Evolutionary conservation across 148 eudicot species (phyloP), one percentile per base, ranked within the genome.

Genomic region (Chenopodium suecicum): DNA sequence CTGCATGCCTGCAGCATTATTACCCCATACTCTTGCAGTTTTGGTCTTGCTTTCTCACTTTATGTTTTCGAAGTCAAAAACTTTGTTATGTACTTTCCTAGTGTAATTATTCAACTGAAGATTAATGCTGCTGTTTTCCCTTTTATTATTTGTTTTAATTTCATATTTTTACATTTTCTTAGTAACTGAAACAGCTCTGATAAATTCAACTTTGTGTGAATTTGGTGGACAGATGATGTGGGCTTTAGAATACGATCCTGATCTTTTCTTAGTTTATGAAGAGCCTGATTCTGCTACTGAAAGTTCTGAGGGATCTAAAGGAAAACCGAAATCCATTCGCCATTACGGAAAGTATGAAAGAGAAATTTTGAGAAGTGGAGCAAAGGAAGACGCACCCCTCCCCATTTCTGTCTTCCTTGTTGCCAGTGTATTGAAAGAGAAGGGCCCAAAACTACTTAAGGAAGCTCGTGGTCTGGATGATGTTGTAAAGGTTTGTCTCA

Each of bases 401-500:
- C 99, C 99, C 5, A 96, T 96, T 66, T 96, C 98, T 19, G 89
- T 96, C 82, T 96, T 96, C 83, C 97, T 96, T 56, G 97, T 96
- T 74, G 99, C 92, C 67, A 90, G 97, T 79, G 99, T 96, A 82
- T 86, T 96, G 82, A 95, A 95, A 86, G 98, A 95, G 20, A 93
- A 86, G 85, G 89, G 99, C 84, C 69, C 95, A 1, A 90, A 89
- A 83, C 85, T 96, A 80, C 89, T 90, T 20, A 90, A 93, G 27
- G 94, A 93, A 90, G 99, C 99, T 82, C 91, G 97, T 66, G 99
- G 99, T 64, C 87, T 95, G 14, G 99, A 95, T 83, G 99, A 95
- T 80, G 99, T 95, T 79, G 97, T 95, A 80, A 93, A 93, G 99
- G 99, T 95, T 37, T 69, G 90, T 70, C 77, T 74, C 31, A 17